A percentile compares a stretch with the other conserved stretches of the same genome.
These are phyloP conservation scores for Aureococcus anophagefferens DNA, from an alignment of 108 stramenopile genomes.

Conservation along the genomic window DNA sequence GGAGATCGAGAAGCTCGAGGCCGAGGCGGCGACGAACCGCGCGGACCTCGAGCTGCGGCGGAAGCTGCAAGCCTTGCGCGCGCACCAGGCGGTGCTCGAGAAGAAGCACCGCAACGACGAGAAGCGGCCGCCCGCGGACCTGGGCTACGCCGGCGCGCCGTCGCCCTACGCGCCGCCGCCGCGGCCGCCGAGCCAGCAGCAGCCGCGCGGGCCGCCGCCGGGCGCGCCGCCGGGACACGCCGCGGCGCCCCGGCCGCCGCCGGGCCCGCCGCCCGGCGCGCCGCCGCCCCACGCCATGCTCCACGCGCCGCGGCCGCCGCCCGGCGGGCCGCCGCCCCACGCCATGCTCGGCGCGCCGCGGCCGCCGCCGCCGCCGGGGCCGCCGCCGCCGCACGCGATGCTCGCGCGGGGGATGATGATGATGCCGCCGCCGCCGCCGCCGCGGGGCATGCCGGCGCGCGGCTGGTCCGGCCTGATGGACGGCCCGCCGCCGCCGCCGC, in stretches of 20 bases:
- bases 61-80: not conserved
- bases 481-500: not conserved
- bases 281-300: too few species aligned
- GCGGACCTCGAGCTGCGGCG: not conserved
- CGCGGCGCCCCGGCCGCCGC: not conserved
- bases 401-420: too few species aligned
- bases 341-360: not conserved
- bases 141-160: not conserved
- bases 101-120: not conserved
- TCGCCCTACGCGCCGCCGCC: not conserved
- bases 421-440: too few species aligned
- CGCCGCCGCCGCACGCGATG: not conserved
- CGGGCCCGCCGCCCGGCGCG: not conserved
- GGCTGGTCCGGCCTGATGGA: too few species aligned
- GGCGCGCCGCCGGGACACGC: too few species aligned
- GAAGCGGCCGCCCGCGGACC: not conserved
- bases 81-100: not conserved
- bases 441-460: too few species aligned
- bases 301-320: not conserved
- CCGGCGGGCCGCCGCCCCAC: not conserved
- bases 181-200: too few species aligned
- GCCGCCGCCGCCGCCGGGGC: not conserved
- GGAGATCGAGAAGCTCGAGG: not conserved
- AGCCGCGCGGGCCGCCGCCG: too few species aligned
- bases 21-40: not conserved